phyloP scores from a whole-genome alignment of 257 asterid genomes.

The Penstemon barbatus region DNA sequence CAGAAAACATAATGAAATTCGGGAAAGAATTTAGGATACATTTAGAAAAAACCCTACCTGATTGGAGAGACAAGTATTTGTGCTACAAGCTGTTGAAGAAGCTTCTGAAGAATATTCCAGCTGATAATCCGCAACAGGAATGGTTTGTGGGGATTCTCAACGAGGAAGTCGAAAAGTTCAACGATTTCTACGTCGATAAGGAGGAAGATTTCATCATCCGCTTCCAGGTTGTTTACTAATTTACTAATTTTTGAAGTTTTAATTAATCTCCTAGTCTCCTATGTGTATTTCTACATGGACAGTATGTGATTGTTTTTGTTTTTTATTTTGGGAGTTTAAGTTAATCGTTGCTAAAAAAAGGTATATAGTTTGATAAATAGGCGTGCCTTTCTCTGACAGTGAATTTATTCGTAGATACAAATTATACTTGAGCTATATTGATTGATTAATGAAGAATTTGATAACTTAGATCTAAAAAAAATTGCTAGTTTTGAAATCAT shows the following conservation, averaged over 20 bases:
- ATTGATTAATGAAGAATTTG: not conserved
- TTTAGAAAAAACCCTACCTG: conserved; percentile 81
- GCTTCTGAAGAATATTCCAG: conserved; percentile 64
- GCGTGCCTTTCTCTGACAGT: not conserved
- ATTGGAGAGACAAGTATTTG: conserved; percentile 87
- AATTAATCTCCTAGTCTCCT: not conserved
- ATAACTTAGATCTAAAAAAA: conserved; percentile 7
- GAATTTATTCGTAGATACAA: too few species aligned
- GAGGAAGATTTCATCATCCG: conserved; percentile 91
- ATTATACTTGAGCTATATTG: too few species aligned
- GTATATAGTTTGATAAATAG: not conserved
- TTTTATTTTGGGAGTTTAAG: not conserved
- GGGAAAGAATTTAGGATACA: conserved; percentile 77
- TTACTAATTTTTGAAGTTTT: not conserved
- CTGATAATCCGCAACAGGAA: conserved; percentile 44
- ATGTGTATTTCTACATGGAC: not conserved
- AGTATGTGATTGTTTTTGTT: not conserved
- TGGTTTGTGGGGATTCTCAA: conserved; percentile 71
- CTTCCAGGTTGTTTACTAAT: conserved; percentile 53
- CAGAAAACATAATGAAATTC: conserved; percentile 54
- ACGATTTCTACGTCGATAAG: conserved; percentile 94
- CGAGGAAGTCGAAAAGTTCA: conserved; percentile 81
- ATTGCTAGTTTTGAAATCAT: conserved; percentile 12
- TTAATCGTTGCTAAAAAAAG: too few species aligned
- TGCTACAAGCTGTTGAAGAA: conserved; percentile 86